Conservation (phyloP, 208 protist genomes). For the Leishmania tropica region DNA sequence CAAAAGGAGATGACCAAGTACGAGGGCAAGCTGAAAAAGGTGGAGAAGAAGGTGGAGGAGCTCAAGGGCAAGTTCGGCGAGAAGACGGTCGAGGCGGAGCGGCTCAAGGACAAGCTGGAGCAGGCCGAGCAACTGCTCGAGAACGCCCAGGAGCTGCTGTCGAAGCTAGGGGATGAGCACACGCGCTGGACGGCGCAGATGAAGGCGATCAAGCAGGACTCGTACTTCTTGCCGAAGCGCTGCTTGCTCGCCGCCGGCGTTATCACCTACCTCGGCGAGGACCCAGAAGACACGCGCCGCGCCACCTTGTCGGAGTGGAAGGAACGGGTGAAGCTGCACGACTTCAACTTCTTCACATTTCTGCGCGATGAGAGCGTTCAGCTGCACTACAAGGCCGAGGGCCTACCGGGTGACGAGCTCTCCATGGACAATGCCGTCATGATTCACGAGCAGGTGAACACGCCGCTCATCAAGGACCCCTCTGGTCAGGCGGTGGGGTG, state of each 20-base stretch:
- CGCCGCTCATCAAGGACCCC: conserved; percentile 97
- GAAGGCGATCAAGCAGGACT: conserved; percentile 66
- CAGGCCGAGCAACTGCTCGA: conserved; percentile 90
- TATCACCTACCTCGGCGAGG: conserved; percentile 94
- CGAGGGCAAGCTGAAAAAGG: conserved; percentile 82
- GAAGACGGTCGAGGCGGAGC: conserved; percentile 95
- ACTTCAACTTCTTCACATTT: conserved; percentile 94
- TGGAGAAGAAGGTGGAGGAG: conserved; percentile 94
- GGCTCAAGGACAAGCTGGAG: conserved; percentile 89
- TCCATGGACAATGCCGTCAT: conserved; percentile 98
- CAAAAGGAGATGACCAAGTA: conserved; percentile 91
- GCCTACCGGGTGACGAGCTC: conserved; percentile 95
- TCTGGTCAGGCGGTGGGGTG: conserved; percentile 92
- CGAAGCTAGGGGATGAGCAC: conserved; percentile 95
- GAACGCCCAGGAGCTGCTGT: conserved; percentile 93
- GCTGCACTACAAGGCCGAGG: conserved; percentile 96
- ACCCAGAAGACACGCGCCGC: conserved; percentile 88
- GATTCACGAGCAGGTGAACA: conserved; percentile 90
- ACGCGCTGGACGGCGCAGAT: conserved; percentile 94
- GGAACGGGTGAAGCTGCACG: conserved; percentile 65
- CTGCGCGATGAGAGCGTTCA: conserved; percentile 95
- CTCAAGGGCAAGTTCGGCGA: conserved; percentile 93
- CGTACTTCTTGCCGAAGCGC: conserved; percentile 79
- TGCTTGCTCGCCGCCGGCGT: conserved; percentile 92
- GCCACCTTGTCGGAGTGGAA: conserved; percentile 82